phyloP scores from a whole-genome alignment of 1,284 basidiomycete species.

The Cryptococcus amylolentus region DNA sequence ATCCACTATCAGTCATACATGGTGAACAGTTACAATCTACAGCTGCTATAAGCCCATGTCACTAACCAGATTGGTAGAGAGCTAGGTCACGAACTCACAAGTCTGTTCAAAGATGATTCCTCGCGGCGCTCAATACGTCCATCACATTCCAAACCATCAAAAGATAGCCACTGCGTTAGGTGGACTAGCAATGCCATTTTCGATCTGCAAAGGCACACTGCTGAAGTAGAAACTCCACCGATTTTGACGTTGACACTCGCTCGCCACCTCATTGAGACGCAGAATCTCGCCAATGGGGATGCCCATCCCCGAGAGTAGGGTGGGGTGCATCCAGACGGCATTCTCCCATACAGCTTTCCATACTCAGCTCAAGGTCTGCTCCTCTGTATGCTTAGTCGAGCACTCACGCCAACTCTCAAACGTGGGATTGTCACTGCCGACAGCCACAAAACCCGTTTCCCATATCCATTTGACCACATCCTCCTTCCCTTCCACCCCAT shows the following conservation, averaged over 20 bases:
- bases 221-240: conserved; percentile 18
- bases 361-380: background rate
- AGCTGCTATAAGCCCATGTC: too few species aligned
- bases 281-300: conserved; percentile 21
- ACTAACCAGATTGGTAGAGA: too few species aligned
- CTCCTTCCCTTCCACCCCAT: conserved; percentile 9
- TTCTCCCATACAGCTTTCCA: background rate
- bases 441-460: conserved; percentile 18
- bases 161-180: conserved; percentile 19
- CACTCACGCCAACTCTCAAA: conserved; percentile 21
- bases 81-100: too few species aligned
- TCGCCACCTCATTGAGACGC: conserved; percentile 8
- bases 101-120: too few species aligned
- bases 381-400: background rate
- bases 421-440: conserved; percentile 17
- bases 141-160: background rate
- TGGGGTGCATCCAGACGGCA: conserved; percentile 6
- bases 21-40: too few species aligned
- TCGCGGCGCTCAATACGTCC: too few species aligned
- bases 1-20: too few species aligned
- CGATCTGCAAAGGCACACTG: conserved; percentile 13
- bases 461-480: conserved; percentile 17
- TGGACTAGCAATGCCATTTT: conserved; percentile 19
- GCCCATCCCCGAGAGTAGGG: conserved; percentile 17
- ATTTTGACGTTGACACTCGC: conserved; percentile 10